Evolutionary conservation across 768 basidiomycete genomes (phyloP), one percentile per base, ranked within the genome.

Genomic region (Rhizopogon vesiculosus): DNA sequence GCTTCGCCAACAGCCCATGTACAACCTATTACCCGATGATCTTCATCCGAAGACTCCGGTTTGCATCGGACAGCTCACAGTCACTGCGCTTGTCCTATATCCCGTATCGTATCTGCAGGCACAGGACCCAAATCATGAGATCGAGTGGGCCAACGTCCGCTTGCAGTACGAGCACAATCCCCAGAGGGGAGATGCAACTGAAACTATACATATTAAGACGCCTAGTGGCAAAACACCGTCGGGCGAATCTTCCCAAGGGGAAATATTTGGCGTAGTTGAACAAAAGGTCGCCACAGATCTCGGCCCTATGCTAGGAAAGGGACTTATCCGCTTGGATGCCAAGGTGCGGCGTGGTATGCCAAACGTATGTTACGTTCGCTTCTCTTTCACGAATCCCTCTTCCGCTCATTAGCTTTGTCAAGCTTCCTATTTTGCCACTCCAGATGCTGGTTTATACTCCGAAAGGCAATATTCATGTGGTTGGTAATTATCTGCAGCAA

Each of bases 391-490:
- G 54, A 61, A 53, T 51, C 33, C 55, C 64, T 59, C 58, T 40
- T 62, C 56, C 58, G 53, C 58, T 57, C 28, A 51, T 58, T 40
- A 41, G 53, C 12, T 48, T 40, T 54, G 33, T 51, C 57, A 9
- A 95, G 91, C 78, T 89, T 51, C 89, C 90, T 46, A 90, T 93
- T 53, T 76, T 96, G 44, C 83, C 86, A 19, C 77, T 98, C 16
- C 87, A 89, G 65, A 81, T 97, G 70, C 82, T 97, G 40, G 85
- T 98, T 31, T 96, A 90, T 71, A 96, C 96, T 5, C 92, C 93
- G 5, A 97, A 96, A 69, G 91, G 92, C 33, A 94, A 98, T 71
- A 88, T 98, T 59, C 74, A 78, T 33, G 85, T 88, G 53, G 88
- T 99, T 58, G 86, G 91, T 59, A 78, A 83, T 64, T 85, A 85